Conservation (phyloP, 768 basidiomycete genomes). For the Panellus pusillus region DNA sequence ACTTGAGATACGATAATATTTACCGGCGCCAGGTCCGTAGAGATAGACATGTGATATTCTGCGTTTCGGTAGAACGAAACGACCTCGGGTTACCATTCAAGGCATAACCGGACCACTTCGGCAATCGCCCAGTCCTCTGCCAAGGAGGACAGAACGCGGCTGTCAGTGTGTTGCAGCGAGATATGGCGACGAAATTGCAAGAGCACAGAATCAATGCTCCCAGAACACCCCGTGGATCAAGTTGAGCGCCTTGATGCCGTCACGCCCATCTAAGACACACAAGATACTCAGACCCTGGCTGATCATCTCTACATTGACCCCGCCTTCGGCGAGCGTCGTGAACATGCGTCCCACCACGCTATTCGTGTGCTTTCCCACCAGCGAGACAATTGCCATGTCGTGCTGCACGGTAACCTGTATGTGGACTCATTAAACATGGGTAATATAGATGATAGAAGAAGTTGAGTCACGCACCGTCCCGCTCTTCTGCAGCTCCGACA, state of each 20-base stretch:
- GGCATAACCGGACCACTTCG: no score
- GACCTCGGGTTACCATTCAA: no score
- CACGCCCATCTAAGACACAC: conserved; percentile 84
- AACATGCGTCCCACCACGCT: conserved; percentile 97
- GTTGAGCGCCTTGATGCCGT: conserved; percentile 91
- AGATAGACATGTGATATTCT: no score
- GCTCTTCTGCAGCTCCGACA: conserved; percentile 74
- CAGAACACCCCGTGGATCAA: conserved; percentile 61
- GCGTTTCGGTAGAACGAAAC: no score
- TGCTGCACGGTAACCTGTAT: conserved; percentile 73
- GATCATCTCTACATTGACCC: conserved; percentile 99
- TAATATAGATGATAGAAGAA: no score
- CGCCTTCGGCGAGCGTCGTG: conserved; percentile 89
- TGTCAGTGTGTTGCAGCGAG: no score
- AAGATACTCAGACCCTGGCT: conserved; percentile 94
- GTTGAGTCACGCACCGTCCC: conserved; percentile 61
- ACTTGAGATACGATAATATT: no score
- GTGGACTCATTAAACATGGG: not conserved
- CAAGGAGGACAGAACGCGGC: no score
- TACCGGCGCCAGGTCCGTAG: no score
- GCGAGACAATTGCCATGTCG: conserved; percentile 98
- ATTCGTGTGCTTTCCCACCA: conserved; percentile 94
- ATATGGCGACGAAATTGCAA: no score
- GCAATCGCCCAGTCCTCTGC: no score
- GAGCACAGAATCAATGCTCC: no score